Conservation (phyloP, 2,329 filamentous ascomycete genomes). For the Leptographium lundbergii region DNA sequence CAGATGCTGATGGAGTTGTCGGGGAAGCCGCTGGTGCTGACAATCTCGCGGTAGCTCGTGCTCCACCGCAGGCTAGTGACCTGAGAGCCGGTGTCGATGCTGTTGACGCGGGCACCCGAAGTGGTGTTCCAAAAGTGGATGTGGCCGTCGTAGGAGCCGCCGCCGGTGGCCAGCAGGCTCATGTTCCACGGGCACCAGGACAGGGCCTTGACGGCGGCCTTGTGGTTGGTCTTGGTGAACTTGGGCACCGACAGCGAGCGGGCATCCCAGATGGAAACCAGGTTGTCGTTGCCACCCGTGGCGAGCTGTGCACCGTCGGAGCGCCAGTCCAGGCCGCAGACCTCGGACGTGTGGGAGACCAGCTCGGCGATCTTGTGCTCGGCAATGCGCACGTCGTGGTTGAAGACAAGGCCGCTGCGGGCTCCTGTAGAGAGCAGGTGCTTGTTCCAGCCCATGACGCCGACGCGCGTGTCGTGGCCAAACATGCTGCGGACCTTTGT, state of each 20-base stretch:
- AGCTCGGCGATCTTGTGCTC: constrained; percentile 98
- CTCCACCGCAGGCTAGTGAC: constrained; percentile 95
- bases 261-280: constrained; percentile 98
- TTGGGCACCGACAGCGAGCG: constrained; percentile 87
- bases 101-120: constrained; percentile 93
- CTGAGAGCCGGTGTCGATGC: constrained; percentile 95
- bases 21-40: constrained; percentile 95
- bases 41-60: constrained; percentile 93
- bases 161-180: constrained; percentile 91
- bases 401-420: constrained; percentile 88
- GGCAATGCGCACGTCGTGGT: constrained; percentile 95
- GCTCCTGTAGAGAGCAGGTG: constrained; percentile 91
- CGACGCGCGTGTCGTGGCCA: constrained; percentile 90
- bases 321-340: constrained; percentile 96
- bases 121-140: constrained; percentile 99
- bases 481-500: constrained; percentile 97
- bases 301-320: constrained; percentile 93
- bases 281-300: constrained; percentile 96
- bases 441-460: constrained; percentile 99
- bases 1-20: constrained; percentile 98
- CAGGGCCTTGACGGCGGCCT: constrained; percentile 94
- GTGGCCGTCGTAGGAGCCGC: constrained; percentile 90
- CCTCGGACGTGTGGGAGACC: constrained; percentile 91
- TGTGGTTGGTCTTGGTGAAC: constrained; percentile 99
- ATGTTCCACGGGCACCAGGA: constrained; percentile 99